These are phyloP conservation scores for Teratosphaeria zuluensis DNA, from an alignment of 2,329 filamentous ascomycete species.

Conservation along the genomic window DNA sequence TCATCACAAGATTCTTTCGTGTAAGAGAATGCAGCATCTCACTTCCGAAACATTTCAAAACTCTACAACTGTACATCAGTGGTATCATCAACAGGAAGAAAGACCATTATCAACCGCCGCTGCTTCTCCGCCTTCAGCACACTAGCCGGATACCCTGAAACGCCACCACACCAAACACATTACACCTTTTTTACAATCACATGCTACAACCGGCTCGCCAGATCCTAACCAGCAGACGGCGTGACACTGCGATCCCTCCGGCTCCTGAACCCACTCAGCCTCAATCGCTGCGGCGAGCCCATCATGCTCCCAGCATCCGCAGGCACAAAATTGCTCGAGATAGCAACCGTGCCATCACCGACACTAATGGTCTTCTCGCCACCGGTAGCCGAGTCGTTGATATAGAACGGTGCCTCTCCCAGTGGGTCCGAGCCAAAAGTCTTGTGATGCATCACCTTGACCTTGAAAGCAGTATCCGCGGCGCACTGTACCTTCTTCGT, in stretches of 20 bases:
- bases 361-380: conserved; percentile 61
- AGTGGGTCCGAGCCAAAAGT: conserved; percentile 70
- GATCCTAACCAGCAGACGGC: conserved; percentile 14
- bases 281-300: conserved; percentile 8
- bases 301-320: conserved; percentile 12
- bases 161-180: not conserved
- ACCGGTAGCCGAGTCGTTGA: conserved; percentile 66
- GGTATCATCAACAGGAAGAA: not conserved
- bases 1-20: not conserved
- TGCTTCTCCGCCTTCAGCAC: not conserved
- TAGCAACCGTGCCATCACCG: conserved; percentile 66
- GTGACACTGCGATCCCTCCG: conserved; percentile 23
- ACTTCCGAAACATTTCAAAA: not conserved
- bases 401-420: conserved; percentile 78
- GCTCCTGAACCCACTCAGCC: conserved; percentile 16
- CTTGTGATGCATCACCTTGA: conserved; percentile 76
- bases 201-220: not conserved
- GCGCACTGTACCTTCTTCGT: conserved; percentile 57
- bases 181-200: not conserved
- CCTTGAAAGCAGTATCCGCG: conserved; percentile 75
- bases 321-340: conserved; percentile 21
- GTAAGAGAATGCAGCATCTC: not conserved
- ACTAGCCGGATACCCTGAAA: not conserved
- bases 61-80: not conserved
- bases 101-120: not conserved